Evolutionary conservation across 2,329 filamentous ascomycete genomes (phyloP).

Genomic region (Calonectria pauciramosa): DNA sequence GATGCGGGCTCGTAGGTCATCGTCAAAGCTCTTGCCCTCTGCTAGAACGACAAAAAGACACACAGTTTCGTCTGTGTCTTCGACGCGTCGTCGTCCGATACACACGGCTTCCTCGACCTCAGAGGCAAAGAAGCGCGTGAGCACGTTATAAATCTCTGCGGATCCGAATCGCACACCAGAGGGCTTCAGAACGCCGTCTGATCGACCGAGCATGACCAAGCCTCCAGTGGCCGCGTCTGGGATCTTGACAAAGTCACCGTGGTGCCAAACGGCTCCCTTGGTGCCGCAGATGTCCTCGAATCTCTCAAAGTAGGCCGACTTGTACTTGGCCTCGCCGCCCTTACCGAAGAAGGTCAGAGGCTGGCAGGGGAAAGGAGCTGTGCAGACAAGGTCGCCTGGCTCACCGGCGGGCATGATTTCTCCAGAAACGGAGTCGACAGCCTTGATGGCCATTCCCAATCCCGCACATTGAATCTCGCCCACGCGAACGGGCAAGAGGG

Average conservation of each 20-base stretch:
- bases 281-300: conserved; percentile 68
- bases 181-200: conserved; percentile 94
- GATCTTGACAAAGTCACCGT: conserved; percentile 88
- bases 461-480: conserved; percentile 85
- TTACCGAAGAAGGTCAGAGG: conserved; percentile 90
- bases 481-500: conserved; percentile 77
- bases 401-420: conserved; percentile 71
- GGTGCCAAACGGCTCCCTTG: conserved; percentile 80
- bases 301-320: conserved; percentile 87
- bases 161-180: conserved; percentile 92
- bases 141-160: conserved; percentile 96
- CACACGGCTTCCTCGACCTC: conserved; percentile 90
- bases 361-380: conserved; percentile 88
- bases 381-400: conserved; percentile 90
- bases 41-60: conserved; percentile 89
- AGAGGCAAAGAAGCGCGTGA: conserved; percentile 83
- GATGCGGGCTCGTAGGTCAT: conserved; percentile 73
- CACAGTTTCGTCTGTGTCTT: conserved; percentile 87
- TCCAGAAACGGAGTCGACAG: conserved; percentile 71
- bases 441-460: conserved; percentile 82
- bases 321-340: conserved; percentile 77
- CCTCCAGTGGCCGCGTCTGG: conserved; percentile 79
- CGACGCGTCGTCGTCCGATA: conserved; percentile 79
- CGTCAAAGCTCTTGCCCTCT: conserved; percentile 67
- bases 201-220: conserved; percentile 90